These are phyloP conservation scores for Podaxis pistillaris DNA, from an alignment of 768 basidiomycete genomes.

Conservation along the genomic window DNA sequence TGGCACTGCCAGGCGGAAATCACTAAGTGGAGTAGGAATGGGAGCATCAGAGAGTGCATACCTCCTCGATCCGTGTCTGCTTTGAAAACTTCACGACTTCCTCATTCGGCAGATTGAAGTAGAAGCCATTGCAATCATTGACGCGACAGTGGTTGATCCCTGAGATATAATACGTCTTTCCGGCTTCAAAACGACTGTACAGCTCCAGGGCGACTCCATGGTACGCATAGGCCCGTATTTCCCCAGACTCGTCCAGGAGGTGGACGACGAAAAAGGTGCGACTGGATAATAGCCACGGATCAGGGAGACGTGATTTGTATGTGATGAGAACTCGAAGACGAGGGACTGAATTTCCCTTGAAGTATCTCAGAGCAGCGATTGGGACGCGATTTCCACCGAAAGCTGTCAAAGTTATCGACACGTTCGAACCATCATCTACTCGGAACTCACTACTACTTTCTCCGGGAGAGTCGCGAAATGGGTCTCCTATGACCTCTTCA, in stretches of 20 bases:
- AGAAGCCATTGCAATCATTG: background rate
- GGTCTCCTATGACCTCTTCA: background rate
- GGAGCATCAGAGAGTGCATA: background rate
- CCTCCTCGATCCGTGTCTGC: background rate
- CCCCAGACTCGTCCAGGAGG: conserved; percentile 4
- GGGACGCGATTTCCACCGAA: background rate
- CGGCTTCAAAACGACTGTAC: background rate
- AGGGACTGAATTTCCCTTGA: too few relatives aligned
- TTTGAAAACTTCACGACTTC: background rate
- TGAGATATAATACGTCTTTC: background rate
- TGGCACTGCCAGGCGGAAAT: background rate
- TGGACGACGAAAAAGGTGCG: background rate
- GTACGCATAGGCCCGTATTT: background rate
- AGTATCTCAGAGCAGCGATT: background rate
- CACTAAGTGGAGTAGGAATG: background rate
- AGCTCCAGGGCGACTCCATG: background rate
- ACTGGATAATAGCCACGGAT: background rate
- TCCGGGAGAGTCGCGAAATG: background rate
- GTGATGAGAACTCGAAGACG: conserved; percentile 4
- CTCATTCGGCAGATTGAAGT: background rate
- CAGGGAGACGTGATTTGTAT: conserved; percentile 5
- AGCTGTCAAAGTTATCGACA: too few relatives aligned
- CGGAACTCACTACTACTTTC: too few relatives aligned
- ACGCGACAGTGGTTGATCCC: background rate
- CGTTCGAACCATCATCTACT: too few relatives aligned